Evolutionary conservation across 176 grass and related monocot species (phyloP), one percentile per base, ranked within the genome.

Genomic region (bread wheat (Triticum aestivum)): DNA sequence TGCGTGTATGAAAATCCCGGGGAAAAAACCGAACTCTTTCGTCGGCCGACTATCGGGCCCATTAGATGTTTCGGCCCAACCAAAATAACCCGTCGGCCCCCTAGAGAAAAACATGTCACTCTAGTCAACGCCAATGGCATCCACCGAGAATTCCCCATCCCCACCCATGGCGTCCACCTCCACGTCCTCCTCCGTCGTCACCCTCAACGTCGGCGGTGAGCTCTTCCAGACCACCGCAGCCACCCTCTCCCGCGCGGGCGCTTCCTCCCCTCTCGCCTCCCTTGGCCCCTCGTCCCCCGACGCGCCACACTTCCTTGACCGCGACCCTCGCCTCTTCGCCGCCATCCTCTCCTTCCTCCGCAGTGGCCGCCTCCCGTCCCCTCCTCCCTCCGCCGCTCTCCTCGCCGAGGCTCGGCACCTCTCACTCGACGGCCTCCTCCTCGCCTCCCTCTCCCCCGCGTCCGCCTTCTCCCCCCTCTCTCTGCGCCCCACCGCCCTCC

Each of bases 161-260:
- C 23, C 24, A 66, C 10, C 80, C 65, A 90, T 90, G 84, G 84
- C 89, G 32, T 74, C 82, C 77, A 4, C 86, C 24, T 61, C 79
- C 79, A 5, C 86, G n/a, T 8, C 81, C 73, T 23, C 81, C 45
- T 67, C 72, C 58, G 79, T 92, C 85, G 89, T 96, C 63, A 87
- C 88, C 59, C 75, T 98, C 61, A 98, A 94, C 87, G 81, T 98
- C 77, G 94, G 92, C 83, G 94, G 90, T 32, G 88, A 95, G 44
- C 75, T 94, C 82, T 98, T 98, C 90, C 92, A 92, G 65, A 94
- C 93, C 65, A 94, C 93, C 24, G 26, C 27, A 8, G 65, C 78
- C 54, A 98, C 97, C 14, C 97, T 94, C 56, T 89, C 94, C 66
- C 86, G 87, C 64, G 85, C 93, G 2, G 93, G 91, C 0, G 75